Evolutionary conservation across 2,329 filamentous ascomycete species (phyloP).

Genomic region (Knufia fluminis): DNA sequence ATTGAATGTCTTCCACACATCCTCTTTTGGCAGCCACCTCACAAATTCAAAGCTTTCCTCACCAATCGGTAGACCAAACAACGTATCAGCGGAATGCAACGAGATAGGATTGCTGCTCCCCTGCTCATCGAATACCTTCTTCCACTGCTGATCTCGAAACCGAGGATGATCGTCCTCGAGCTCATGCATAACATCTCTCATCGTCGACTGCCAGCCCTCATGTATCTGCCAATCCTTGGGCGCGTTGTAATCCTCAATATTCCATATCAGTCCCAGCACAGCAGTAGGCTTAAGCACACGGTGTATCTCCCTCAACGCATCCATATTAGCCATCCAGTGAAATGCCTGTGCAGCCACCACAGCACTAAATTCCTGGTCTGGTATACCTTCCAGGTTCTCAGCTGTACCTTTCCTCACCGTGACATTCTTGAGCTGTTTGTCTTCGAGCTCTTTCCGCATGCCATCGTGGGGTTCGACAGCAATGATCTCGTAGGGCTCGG

Average conservation of each 20-base stretch:
- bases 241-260: constrained; percentile 64
- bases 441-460: constrained; percentile 55
- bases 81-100: constrained; percentile 33
- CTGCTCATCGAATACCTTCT: constrained; percentile 54
- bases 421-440: constrained; percentile 50
- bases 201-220: constrained; percentile 51
- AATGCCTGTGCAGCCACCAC: constrained; percentile 56
- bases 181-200: constrained; percentile 52
- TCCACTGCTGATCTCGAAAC: constrained; percentile 59
- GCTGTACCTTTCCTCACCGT: constrained; percentile 50
- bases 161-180: constrained; percentile 51
- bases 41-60: constrained; percentile 50
- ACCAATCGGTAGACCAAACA: constrained; percentile 55
- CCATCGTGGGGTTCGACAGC: constrained; percentile 55
- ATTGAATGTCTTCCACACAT: constrained; percentile 53
- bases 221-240: constrained; percentile 46
- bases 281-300: constrained; percentile 54
- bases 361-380: constrained; percentile 53
- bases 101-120: constrained; percentile 43
- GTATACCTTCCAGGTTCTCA: constrained; percentile 39
- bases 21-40: constrained; percentile 49
- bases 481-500: constrained; percentile 52
- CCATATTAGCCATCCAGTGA: constrained; percentile 56
- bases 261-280: constrained; percentile 62
- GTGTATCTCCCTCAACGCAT: constrained; percentile 56